Conservation (phyloP, 2,329 filamentous ascomycete genomes). For the Blastomyces gilchristii region DNA sequence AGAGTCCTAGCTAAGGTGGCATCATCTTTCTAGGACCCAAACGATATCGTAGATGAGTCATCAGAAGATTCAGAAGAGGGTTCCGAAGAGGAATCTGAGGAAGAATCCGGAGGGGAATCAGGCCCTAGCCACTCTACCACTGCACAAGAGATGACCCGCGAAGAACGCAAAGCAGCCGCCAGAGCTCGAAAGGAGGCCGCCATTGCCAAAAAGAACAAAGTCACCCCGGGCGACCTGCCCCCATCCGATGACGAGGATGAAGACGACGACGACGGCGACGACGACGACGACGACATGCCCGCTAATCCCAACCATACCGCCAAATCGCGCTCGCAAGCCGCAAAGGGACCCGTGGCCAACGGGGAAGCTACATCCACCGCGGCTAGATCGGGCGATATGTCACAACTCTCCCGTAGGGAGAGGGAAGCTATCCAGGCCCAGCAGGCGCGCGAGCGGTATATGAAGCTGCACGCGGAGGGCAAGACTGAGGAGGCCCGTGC, state of each 20-base stretch:
- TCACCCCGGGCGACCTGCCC: slow-evolving; percentile 76
- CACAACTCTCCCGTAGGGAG: slow-evolving; percentile 56
- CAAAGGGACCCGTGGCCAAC: slow-evolving; percentile 36
- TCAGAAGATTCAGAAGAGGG: slow-evolving; percentile 45
- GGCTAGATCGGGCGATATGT: slow-evolving; percentile 41
- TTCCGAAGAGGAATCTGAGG: slow-evolving; percentile 36
- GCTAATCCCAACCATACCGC: slow-evolving; percentile 81
- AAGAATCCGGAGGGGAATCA: slow-evolving; percentile 39
- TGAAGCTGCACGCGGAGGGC: slow-evolving; percentile 83
- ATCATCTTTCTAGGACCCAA: slow-evolving; percentile 24
- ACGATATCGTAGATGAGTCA: slow-evolving; percentile 31
- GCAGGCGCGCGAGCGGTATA: slow-evolving; percentile 79
- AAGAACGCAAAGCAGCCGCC: slow-evolving; percentile 76
- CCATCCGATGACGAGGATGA: slow-evolving; percentile 44
- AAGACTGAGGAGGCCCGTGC: slow-evolving; percentile 94
- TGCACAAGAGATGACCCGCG: slow-evolving; percentile 56
- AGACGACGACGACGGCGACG: slow-evolving; percentile 28
- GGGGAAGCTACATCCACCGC: slow-evolving; percentile 17
- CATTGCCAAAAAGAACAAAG: slow-evolving; percentile 62
- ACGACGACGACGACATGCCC: slow-evolving; percentile 41
- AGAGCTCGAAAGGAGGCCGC: slow-evolving; percentile 89
- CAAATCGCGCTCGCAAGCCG: slow-evolving; percentile 59
- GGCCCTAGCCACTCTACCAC: slow-evolving; percentile 38
- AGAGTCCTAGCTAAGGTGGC: background rate
- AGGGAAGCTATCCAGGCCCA: slow-evolving; percentile 74